Conservation (phyloP, 345 rosid genomes). For the Eucalyptus paniculata region DNA sequence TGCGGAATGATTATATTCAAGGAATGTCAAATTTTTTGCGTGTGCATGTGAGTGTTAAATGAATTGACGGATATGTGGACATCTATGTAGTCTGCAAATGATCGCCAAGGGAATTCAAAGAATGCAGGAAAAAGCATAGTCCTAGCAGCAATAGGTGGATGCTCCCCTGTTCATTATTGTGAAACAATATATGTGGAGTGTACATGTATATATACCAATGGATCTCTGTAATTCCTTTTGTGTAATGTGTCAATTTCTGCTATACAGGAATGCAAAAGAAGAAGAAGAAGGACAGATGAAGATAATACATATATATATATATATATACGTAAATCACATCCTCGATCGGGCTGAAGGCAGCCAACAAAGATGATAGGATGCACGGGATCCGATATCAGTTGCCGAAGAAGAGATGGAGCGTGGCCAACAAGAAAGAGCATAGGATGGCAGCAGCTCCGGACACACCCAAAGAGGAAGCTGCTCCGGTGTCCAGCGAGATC, state of each 20-base stretch:
- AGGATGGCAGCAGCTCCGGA: not conserved
- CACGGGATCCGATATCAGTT: not conserved
- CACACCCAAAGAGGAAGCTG: not conserved
- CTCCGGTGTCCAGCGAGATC: not conserved
- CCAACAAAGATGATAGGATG: not conserved
- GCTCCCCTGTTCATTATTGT: not conserved
- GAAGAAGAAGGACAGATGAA: not conserved
- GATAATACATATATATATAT: not conserved
- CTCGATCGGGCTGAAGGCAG: not conserved
- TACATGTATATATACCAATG: not conserved
- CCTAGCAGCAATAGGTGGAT: not conserved
- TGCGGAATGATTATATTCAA: not conserved
- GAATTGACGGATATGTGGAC: not conserved
- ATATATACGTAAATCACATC: not conserved
- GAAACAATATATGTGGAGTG: not conserved
- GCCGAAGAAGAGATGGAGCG: not conserved
- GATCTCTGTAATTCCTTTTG: not conserved
- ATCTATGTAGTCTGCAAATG: not conserved
- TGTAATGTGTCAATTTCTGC: not conserved
- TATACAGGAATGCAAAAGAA: not conserved
- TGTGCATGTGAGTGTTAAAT: not conserved
- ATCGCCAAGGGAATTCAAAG: not conserved
- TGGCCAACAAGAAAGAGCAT: not conserved
- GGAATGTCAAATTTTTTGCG: not conserved
- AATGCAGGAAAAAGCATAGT: not conserved